Evolutionary conservation across 2,329 filamentous ascomycete genomes (phyloP).

Genomic region (Ramularia endophylla): DNA sequence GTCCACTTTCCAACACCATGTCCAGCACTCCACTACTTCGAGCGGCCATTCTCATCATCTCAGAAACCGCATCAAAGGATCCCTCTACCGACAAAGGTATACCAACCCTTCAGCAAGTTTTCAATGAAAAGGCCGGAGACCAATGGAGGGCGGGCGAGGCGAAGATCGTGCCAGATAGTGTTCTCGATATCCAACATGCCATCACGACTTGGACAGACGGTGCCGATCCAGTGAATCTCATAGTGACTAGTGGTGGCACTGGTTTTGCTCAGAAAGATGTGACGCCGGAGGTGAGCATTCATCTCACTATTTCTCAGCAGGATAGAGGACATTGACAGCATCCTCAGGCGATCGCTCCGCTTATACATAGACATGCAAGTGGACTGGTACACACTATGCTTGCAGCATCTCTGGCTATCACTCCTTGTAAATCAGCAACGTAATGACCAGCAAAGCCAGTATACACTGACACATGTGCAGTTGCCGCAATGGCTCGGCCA

Average conservation of each 20-base stretch:
- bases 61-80: slow-evolving; percentile 79
- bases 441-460: slow-evolving; percentile 6
- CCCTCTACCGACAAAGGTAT: slow-evolving; percentile 72
- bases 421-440: slow-evolving; percentile 64
- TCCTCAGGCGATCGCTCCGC: slow-evolving; percentile 64
- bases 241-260: slow-evolving; percentile 87
- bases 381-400: slow-evolving; percentile 97
- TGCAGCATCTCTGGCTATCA: slow-evolving; percentile 72
- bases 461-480: slow-evolving; percentile 41
- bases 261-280: slow-evolving; percentile 80
- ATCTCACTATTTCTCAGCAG: neutral
- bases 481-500: slow-evolving; percentile 94
- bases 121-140: slow-evolving; percentile 58
- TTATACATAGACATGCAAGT: slow-evolving; percentile 80
- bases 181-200: slow-evolving; percentile 65
- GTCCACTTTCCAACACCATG: slow-evolving; percentile 5
- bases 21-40: slow-evolving; percentile 44
- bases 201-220: slow-evolving; percentile 70
- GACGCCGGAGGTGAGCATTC: slow-evolving; percentile 72
- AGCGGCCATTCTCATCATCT: slow-evolving; percentile 78
- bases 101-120: slow-evolving; percentile 60
- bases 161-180: slow-evolving; percentile 73
- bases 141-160: slow-evolving; percentile 66
- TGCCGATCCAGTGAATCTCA: slow-evolving; percentile 56
- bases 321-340: neutral